These are phyloP conservation scores for Hydnomerulius pinastri DNA, from an alignment of 768 basidiomycete species.

Conservation along the genomic window DNA sequence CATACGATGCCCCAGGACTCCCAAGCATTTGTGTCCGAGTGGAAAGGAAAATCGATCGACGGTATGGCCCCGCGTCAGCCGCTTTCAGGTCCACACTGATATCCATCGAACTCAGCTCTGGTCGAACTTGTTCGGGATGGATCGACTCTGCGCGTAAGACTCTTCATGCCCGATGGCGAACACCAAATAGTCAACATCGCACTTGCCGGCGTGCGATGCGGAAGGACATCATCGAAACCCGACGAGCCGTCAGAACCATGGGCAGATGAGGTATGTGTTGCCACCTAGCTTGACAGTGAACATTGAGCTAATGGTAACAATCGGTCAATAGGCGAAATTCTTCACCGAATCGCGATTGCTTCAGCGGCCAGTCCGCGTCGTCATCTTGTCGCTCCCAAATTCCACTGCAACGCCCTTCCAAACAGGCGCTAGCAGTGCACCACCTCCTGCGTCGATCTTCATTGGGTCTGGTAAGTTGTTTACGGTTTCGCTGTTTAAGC, in stretches of 20 bases:
- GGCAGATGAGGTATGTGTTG: slow-evolving; percentile 78
- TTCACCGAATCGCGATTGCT: slow-evolving; percentile 90
- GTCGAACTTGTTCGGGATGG: slow-evolving; percentile 96
- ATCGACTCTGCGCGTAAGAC: slow-evolving; percentile 82
- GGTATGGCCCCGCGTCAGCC: slow-evolving; percentile 45
- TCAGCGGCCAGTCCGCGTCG: slow-evolving; percentile 75
- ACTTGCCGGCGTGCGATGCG: slow-evolving; percentile 78
- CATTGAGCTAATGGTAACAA: slow-evolving; percentile 8
- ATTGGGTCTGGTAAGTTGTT: slow-evolving; percentile 73
- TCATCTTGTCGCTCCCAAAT: slow-evolving; percentile 78
- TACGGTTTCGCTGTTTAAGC: not conserved
- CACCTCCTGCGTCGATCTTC: slow-evolving; percentile 78
- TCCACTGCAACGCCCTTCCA: slow-evolving; percentile 83
- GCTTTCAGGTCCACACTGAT: slow-evolving; percentile 8
- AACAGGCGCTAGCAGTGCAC: slow-evolving; percentile 45
- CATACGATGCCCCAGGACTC: slow-evolving; percentile 91
- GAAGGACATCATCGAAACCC: slow-evolving; percentile 67
- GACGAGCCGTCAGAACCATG: slow-evolving; percentile 81
- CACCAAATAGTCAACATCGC: slow-evolving; percentile 91
- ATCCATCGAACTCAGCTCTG: slow-evolving; percentile 53
- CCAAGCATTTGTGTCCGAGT: slow-evolving; percentile 83
- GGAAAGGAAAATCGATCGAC: slow-evolving; percentile 90
- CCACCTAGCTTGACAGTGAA: slow-evolving; percentile 4
- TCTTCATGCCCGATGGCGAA: slow-evolving; percentile 84
- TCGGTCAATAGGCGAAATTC: slow-evolving; percentile 74